Evolutionary conservation across 129 eudicot species (phyloP), one percentile per base, ranked within the genome.

Genomic region (Smallanthus sonchifolius): DNA sequence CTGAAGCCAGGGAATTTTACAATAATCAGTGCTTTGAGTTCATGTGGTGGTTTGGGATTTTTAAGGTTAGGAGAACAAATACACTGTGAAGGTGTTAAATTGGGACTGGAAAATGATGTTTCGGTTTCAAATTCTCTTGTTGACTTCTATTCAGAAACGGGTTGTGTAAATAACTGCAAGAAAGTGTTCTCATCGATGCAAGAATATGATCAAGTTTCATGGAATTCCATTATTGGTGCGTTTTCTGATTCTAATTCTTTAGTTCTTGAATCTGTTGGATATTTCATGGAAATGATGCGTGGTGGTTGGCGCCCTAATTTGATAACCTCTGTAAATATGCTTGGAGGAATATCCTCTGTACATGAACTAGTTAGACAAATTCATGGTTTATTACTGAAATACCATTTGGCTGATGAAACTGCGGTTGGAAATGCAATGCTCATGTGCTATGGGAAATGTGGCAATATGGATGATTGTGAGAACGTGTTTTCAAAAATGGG

Each of bases 81-180:
- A 63, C 97, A 94, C 39, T 67, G 86, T 36, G 91, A 94, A 76
- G 91, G 87, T 28, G 42, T 88, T 37, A 94, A 94, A 67, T 52
- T 88, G 56, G 98, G 97, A 79, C 92, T 93, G 74, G 84, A 88
- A 77, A 48, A 42, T 39, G 96, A 90, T 81, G 92, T 93, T 77
- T 93, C 97, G 5, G 97, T 93, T 74, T 84, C 96, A 32, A 93
- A 93, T 80, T 83, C 97, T 20, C 92, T 93, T 76, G 84, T 93
- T 60, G 73, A 89, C 39, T 78, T 90, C 51, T 93, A 93, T 80
- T 87, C 92, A 6, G 92, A 86, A 77, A 71, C 81, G 3, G 85
- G 83, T 17, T 66, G 79, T 77, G 74, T 93, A 44, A 30, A 40
- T 32, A 81, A 85, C 51, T 88, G 89, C 87, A 89, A 66, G 79